Base-by-base conservation (phyloP, 108 stramenopile species). In the Cylindrotheca closterium region DNA sequence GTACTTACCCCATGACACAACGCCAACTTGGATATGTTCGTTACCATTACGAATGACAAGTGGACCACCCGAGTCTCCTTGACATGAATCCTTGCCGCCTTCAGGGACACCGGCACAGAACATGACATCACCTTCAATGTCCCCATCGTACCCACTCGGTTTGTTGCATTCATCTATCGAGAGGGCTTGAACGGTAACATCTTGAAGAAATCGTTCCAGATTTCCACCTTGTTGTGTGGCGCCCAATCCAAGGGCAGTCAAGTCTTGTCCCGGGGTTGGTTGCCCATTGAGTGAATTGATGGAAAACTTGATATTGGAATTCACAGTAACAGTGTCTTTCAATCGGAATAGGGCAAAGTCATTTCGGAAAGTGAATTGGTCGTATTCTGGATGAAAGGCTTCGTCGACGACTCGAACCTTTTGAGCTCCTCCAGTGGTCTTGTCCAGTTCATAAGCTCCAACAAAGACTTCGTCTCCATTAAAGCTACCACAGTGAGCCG, bases 51-150 rank as follows among this genome's bases (percentile, higher is more conserved):
- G 33, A 30, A 31, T 50, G 53, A 72, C 48, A 21, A 72, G 51
- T 0, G 83, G 83, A 30, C 79, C 83, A 7, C 83, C 85, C 2
- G 71, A 73, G 27, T 83, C 85, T 1, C 85, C 85, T 47, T 81
- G 74, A 21, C 68, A 69, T 0, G 74, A 52, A 55, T 83, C 85
- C 32, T 74, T 60, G 21, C 71, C 71, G 12, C 63, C 68, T 0
- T 15, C 51, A 7, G 31, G 7, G 0, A 47, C 32, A 30, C 62
- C 68, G 15, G 83, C 77, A 51, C 83, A 84, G 24, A 84, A 45
- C 79, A 68, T 68, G 3, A n/a, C 42, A 58, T 57, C 12, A n/a
- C 29, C 30, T 8, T 46, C 42, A 1, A 54, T 63, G 30, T 51
- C 58, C 1, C 60, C 34, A 42, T 55, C 58, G 31, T 56, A 58